phyloP scores from a whole-genome alignment of 208 protist species.

The Trypanosoma grayi region DNA sequence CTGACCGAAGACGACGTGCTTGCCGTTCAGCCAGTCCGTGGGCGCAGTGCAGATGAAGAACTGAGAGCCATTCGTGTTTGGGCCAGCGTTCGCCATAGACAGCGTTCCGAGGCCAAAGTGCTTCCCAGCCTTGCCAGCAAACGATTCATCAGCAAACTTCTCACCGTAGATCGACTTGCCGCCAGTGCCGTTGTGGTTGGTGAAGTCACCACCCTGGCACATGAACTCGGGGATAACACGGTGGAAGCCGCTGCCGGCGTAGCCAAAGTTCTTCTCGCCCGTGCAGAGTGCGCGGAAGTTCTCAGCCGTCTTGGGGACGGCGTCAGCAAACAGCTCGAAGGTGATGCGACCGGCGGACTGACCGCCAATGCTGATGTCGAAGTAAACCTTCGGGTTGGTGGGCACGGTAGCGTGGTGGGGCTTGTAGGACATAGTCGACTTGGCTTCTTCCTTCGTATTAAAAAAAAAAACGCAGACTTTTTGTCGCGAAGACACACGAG shows the following conservation, averaged over 20 bases:
- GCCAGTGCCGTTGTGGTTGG: conserved; percentile 74
- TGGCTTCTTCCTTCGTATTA: conserved; percentile 1
- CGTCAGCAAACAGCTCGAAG: conserved; percentile 79
- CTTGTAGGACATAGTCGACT: conserved; percentile 63
- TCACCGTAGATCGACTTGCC: conserved; percentile 82
- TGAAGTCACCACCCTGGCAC: conserved; percentile 94
- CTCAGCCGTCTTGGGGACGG: conserved; percentile 92
- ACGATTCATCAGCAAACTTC: conserved; percentile 87
- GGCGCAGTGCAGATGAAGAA: conserved; percentile 80
- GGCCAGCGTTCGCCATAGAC: conserved; percentile 70
- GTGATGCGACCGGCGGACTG: conserved; percentile 44
- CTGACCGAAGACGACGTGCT: conserved; percentile 96
- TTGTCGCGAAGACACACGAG: background rate
- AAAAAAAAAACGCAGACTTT: conserved; percentile 13
- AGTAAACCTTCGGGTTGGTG: conserved; percentile 80
- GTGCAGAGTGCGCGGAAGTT: conserved; percentile 94
- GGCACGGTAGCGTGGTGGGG: conserved; percentile 72
- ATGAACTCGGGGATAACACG: conserved; percentile 85
- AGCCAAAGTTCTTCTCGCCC: conserved; percentile 91
- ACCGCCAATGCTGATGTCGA: conserved; percentile 55
- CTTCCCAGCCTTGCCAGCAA: conserved; percentile 69
- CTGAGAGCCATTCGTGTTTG: conserved; percentile 77
- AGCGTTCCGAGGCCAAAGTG: conserved; percentile 61
- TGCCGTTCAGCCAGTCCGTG: conserved; percentile 90
- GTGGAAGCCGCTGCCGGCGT: conserved; percentile 90